phyloP scores from a whole-genome alignment of 2,329 filamentous ascomycete genomes.

The Corniculantispora saksenae region DNA sequence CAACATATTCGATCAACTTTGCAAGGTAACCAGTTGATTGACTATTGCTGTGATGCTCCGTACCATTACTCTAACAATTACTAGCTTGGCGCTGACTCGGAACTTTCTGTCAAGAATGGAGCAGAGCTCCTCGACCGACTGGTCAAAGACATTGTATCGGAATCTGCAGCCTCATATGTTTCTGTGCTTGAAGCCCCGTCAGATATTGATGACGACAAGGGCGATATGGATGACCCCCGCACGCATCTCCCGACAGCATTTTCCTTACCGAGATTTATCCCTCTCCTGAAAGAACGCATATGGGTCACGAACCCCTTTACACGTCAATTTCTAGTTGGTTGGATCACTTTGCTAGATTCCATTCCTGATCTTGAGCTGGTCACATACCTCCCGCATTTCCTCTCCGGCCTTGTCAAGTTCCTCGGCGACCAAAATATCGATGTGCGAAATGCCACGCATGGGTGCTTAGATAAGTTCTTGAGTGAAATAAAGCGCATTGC shows the following conservation, averaged over 20 bases:
- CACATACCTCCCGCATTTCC: slow-evolving; percentile 86
- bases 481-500: slow-evolving; percentile 94
- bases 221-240: slow-evolving; percentile 43
- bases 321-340: slow-evolving; percentile 90
- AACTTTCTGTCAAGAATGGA: slow-evolving; percentile 96
- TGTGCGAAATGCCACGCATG: slow-evolving; percentile 91
- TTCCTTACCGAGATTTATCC: slow-evolving; percentile 87
- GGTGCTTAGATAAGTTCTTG: slow-evolving; percentile 84
- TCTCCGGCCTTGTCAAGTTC: slow-evolving; percentile 87
- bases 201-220: slow-evolving; percentile 47
- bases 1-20: slow-evolving; percentile 94
- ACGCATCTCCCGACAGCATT: slow-evolving; percentile 77
- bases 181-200: slow-evolving; percentile 73
- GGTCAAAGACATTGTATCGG: slow-evolving; percentile 93
- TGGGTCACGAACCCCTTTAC: slow-evolving; percentile 94
- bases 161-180: slow-evolving; percentile 92
- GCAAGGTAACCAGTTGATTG: slow-evolving; percentile 67
- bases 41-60: not conserved
- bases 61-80: not conserved
- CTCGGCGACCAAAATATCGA: slow-evolving; percentile 88
- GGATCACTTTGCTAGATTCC: slow-evolving; percentile 92
- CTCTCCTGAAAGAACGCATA: slow-evolving; percentile 89
- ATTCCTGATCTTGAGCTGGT: slow-evolving; percentile 97
- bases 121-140: slow-evolving; percentile 92
- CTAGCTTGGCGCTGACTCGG: slow-evolving; percentile 90